Base-by-base conservation (phyloP, 257 asterid genomes). In the Cynanchum wilfordii region DNA sequence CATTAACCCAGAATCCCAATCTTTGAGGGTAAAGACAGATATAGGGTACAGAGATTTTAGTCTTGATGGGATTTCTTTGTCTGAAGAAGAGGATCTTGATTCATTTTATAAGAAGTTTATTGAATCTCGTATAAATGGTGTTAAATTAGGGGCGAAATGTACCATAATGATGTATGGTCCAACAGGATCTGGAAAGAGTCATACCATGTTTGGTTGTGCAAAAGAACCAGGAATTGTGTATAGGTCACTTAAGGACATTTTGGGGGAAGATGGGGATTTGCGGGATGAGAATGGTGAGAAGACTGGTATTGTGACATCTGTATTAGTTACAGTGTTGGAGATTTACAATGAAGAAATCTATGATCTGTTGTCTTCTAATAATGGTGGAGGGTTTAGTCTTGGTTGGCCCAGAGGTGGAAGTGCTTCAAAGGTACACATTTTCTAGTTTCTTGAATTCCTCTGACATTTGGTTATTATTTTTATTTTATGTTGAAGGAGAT, bases 151-250 rank as follows among this genome's bases (percentile, higher is more conserved):
- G 49, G 90, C 82, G 44, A 92, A 89, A 68, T 95, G 99, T n/a
- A 91, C 99, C 0, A 81, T 94, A 0, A 91, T 94, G 97, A 91
- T 91, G 98, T 94, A 94, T 52, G 99, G 99, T 0, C 99, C 98
- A 1, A 90, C 99, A 0, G 99, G 99, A 10, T 87, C 99, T 0
- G 99, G 99, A 0, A 95, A 95, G 85, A 90, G 97, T 51, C 96
- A 95, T 66, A 95, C 97, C 0, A 95, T 95, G 99, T 95, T 95
- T 64, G 99, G 99, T 40, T 84, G 89, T 73, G 45, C 72, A 56
- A 89, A 83, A 54, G 89, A 85, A 73, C 95, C 91, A 0, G 99
- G 99, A 67, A 89, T 95, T 44, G 99, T 95, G 38, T 92, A 95
- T 20, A 85, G 78, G 38, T 87, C 99, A 0, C 76, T 95, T 79